Base-by-base conservation (phyloP, 805 yeast species). In the Saccharomyces eubayanus region DNA sequence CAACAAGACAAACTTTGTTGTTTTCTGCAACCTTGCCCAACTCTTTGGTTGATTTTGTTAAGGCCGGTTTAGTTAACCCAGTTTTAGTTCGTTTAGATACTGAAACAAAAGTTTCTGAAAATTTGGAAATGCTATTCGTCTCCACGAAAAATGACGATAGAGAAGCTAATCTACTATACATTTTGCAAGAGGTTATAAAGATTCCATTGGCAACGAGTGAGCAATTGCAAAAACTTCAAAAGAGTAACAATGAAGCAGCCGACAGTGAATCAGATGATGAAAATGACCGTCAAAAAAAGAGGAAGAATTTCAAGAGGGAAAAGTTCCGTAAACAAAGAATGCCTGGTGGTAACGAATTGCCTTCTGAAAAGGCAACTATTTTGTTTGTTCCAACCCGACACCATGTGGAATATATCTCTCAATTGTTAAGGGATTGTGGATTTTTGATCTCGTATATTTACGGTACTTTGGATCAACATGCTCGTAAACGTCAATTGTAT, bases 341-440 rank as follows among this genome's bases (percentile, higher is more conserved):
- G 47, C 92, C 96, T 6, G 80, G 84, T 1, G 96, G 96, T 0
- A 86, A 84, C 62, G 91, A 84, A 54, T 72, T 92, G 56, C 97
- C 97, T 1, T 85, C 96, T 2, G 83, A 83, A 55, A 75, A 81
- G 57, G 89, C 98, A 3, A 94, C 99, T 1, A 90, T 94, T 60
- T 79, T 94, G 2, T 94, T 94, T 63, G 97, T 89, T 6, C 99
- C 98, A 48, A 94, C 99, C 0, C 87, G 90, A 72, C 99, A 94
- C 72, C 99, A 94, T 71, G 99, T 94, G 24, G 99, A 94, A 72
- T 95, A 89, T 67, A 77, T 94, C 50, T 76, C 92, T 3, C 75
- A 75, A 2, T 67, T 94, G 55, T 74, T 94, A 55, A 82, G 79
- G 62, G 82, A 82, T 30, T 83, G 87, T 40, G 97, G 97, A 1